phyloP scores from a whole-genome alignment of 225 moss, liverwort and hornwort species.

The Marchantia polymorpha region DNA sequence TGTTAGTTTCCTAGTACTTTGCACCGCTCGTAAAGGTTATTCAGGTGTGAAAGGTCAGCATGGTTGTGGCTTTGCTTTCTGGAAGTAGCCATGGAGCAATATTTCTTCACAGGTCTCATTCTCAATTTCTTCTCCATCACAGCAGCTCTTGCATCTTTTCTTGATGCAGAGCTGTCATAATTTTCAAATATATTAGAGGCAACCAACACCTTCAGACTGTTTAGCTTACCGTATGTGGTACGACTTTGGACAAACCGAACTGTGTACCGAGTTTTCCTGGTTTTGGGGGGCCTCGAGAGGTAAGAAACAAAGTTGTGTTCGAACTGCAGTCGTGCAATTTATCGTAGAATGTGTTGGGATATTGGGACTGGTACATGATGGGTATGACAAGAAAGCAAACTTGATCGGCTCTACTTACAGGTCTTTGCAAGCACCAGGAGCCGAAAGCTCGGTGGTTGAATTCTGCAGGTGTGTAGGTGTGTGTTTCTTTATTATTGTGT shows the following conservation, averaged over 20 bases:
- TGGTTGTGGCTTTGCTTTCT: background rate
- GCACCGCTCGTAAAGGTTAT: background rate
- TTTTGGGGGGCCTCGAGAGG: background rate
- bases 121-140: background rate
- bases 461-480: conserved; percentile 98
- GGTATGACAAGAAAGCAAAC: conserved; percentile 91
- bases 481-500: conserved; percentile 63
- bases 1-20: background rate
- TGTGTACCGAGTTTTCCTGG: background rate
- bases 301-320: background rate
- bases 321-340: conserved; percentile 15
- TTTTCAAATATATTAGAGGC: background rate
- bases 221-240: too few species aligned
- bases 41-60: background rate
- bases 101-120: background rate
- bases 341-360: conserved; percentile 27
- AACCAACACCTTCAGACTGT: background rate
- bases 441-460: conserved; percentile 94
- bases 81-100: background rate
- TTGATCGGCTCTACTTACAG: conserved; percentile 94
- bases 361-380: conserved; percentile 65
- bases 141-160: background rate
- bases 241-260: background rate
- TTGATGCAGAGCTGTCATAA: background rate
- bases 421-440: conserved; percentile 91